A percentile compares a stretch with the other conserved stretches of the same genome.
Evolutionary conservation across 805 yeast genomes (phyloP).

Genomic region (Schwanniomyces sp.): DNA sequence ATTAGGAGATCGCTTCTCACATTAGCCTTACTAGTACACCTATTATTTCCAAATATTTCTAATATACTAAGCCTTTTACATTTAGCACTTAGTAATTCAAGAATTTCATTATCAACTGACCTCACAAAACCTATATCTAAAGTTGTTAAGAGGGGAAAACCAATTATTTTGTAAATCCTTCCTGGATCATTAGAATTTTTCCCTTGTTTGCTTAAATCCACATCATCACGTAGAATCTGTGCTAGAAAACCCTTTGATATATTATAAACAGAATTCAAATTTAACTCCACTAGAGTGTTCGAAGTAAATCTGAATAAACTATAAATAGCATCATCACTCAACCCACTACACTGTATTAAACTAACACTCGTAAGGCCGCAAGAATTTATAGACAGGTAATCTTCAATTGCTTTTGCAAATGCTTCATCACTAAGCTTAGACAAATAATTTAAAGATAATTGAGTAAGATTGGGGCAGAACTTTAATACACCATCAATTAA

Average conservation of each 20-base stretch:
- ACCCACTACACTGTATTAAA: slow-evolving; percentile 61
- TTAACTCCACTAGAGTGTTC: slow-evolving; percentile 64
- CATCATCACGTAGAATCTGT: slow-evolving; percentile 41
- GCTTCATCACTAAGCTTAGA: slow-evolving; percentile 74
- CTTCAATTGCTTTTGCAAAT: slow-evolving; percentile 53
- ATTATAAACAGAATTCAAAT: slow-evolving; percentile 68
- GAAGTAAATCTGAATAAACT: slow-evolving; percentile 64
- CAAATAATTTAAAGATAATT: slow-evolving; percentile 56
- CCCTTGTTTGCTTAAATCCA: slow-evolving; percentile 11
- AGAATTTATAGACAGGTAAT: slow-evolving; percentile 47
- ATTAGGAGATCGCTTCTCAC: slow-evolving; percentile 56
- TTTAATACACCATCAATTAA: slow-evolving; percentile 56
- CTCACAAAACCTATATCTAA: slow-evolving; percentile 82
- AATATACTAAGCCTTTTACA: slow-evolving; percentile 65
- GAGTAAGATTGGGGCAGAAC: slow-evolving; percentile 56
- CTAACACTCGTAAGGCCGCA: slow-evolving; percentile 62
- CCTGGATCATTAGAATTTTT: slow-evolving; percentile 3
- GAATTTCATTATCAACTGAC: slow-evolving; percentile 64
- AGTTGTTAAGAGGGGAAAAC: slow-evolving; percentile 60
- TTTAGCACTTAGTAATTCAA: slow-evolving; percentile 55
- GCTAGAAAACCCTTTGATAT: slow-evolving; percentile 53
- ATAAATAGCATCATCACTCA: slow-evolving; percentile 63
- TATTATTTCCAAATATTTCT: slow-evolving; percentile 80
- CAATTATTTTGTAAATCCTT: slow-evolving; percentile 12
- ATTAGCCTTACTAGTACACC: slow-evolving; percentile 57